Evolutionary conservation across 345 rosid genomes (phyloP).

Genomic region (Aquilaria malaccensis): DNA sequence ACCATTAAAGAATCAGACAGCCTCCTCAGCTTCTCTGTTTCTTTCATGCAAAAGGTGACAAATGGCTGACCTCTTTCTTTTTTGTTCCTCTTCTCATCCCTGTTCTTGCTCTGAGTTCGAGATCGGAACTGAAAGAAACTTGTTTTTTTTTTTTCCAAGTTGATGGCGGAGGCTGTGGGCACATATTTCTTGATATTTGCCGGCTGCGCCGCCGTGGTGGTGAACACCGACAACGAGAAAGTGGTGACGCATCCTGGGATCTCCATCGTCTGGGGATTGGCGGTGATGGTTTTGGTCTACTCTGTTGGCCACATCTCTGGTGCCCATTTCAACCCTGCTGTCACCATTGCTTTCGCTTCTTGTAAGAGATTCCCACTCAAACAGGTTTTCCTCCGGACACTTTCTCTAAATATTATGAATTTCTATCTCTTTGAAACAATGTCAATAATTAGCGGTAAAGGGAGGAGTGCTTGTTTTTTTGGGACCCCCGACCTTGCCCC

Average conservation of each 20-base stretch:
- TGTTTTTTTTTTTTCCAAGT: slow-evolving; percentile 24
- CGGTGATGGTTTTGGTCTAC: slow-evolving; percentile 79
- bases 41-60: slow-evolving; percentile 74
- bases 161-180: slow-evolving; percentile 71
- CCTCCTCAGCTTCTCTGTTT: slow-evolving; percentile 37
- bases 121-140: not conserved
- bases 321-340: slow-evolving; percentile 95
- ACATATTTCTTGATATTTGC: slow-evolving; percentile 91
- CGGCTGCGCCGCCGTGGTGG: slow-evolving; percentile 76
- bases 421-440: no score
- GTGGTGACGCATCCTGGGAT: slow-evolving; percentile 72
- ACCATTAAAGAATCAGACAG: slow-evolving; percentile 30
- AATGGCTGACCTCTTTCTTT: not conserved
- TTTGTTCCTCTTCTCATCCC: not conserved
- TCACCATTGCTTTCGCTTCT: slow-evolving; percentile 85
- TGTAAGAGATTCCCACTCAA: slow-evolving; percentile 75
- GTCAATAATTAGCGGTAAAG: no score
- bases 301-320: slow-evolving; percentile 94
- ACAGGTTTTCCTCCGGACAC: slow-evolving; percentile 33
- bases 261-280: slow-evolving; percentile 79
- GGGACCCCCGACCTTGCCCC: no score
- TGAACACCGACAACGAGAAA: slow-evolving; percentile 50
- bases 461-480: no score
- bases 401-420: not conserved
- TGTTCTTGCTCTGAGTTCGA: not conserved